Percentiles rank a stretch among this genome's conserved stretches.
phyloP scores from a whole-genome alignment of 2,329 filamentous ascomycete species.

The Aspergillus aculeatus region DNA sequence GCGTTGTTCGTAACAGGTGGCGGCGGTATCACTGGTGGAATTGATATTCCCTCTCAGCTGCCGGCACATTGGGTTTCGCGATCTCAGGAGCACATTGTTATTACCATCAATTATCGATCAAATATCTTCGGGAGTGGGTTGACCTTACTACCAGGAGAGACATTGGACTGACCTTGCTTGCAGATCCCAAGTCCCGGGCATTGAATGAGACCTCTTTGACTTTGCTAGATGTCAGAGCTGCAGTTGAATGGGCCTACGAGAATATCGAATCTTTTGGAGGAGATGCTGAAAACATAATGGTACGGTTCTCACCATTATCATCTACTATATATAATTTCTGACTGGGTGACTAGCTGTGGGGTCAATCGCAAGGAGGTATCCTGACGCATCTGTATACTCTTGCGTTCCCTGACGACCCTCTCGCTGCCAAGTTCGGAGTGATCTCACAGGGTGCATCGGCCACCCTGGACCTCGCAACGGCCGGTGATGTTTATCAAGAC shows the following conservation, averaged over 20 bases:
- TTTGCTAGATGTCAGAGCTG: constrained; percentile 21
- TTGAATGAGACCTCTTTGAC: constrained; percentile 2
- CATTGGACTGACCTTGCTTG: neutral
- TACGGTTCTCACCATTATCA: neutral
- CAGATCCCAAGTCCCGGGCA: constrained; percentile 15
- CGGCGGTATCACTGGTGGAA: constrained; percentile 28
- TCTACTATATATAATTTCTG: neutral
- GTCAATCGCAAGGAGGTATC: constrained; percentile 26
- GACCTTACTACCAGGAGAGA: no score
- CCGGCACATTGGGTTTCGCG: constrained; percentile 39
- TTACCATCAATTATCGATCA: constrained; percentile 35
- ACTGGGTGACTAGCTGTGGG: constrained; percentile 14
- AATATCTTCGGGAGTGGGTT: constrained; percentile 25
- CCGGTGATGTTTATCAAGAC: constrained; percentile 18
- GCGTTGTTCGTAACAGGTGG: constrained; percentile 26
- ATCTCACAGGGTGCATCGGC: constrained; percentile 24
- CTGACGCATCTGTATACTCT: constrained; percentile 25
- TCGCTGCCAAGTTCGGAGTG: constrained; percentile 12
- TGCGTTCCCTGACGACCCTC: constrained; percentile 22
- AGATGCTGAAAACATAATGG: constrained; percentile 26
- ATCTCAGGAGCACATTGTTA: constrained; percentile 43
- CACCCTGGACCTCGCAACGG: constrained; percentile 6
- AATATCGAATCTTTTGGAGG: constrained; percentile 38
- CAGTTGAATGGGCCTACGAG: constrained; percentile 32
- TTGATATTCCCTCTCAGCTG: constrained; percentile 33